A percentile compares a stretch with the other conserved stretches of the same genome.
phyloP scores from a whole-genome alignment of 2,329 filamentous ascomycete species.

The Dothistroma septosporum region DNA sequence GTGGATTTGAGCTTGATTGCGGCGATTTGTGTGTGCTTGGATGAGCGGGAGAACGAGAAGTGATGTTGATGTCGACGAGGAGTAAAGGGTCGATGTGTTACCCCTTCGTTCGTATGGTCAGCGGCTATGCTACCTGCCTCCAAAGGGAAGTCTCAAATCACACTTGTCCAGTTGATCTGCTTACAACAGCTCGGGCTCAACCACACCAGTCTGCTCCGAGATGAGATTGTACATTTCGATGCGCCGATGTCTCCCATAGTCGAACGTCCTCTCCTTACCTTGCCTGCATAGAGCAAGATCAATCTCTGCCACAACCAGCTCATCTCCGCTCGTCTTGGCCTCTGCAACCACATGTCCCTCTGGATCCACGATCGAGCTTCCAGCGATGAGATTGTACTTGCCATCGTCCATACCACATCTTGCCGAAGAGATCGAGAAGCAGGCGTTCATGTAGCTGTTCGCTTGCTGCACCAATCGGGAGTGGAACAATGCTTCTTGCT shows the following conservation, averaged over 20 bases:
- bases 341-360: slow-evolving; percentile 51
- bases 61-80: neutral
- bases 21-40: slow-evolving; percentile 64
- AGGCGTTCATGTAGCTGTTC: slow-evolving; percentile 52
- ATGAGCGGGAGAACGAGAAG: slow-evolving; percentile 59
- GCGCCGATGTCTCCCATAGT: slow-evolving; percentile 44
- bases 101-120: neutral
- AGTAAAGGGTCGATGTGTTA: neutral
- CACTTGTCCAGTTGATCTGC: neutral
- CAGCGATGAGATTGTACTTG: slow-evolving; percentile 48
- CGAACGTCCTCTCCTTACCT: slow-evolving; percentile 48
- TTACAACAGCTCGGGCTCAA: slow-evolving; percentile 35
- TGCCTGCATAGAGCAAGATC: slow-evolving; percentile 47
- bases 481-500: slow-evolving; percentile 49
- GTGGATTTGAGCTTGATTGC: slow-evolving; percentile 63
- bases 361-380: slow-evolving; percentile 47
- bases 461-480: slow-evolving; percentile 51
- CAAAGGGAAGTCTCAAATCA: neutral
- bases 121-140: too few species aligned
- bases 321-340: slow-evolving; percentile 47
- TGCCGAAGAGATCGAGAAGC: slow-evolving; percentile 49
- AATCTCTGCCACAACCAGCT: slow-evolving; percentile 50
- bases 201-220: slow-evolving; percentile 40
- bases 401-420: slow-evolving; percentile 52
- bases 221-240: slow-evolving; percentile 44